Evolutionary conservation across 257 asterid species (phyloP), one percentile per base, ranked within the genome.

Genomic region (Solanum peruvianum): DNA sequence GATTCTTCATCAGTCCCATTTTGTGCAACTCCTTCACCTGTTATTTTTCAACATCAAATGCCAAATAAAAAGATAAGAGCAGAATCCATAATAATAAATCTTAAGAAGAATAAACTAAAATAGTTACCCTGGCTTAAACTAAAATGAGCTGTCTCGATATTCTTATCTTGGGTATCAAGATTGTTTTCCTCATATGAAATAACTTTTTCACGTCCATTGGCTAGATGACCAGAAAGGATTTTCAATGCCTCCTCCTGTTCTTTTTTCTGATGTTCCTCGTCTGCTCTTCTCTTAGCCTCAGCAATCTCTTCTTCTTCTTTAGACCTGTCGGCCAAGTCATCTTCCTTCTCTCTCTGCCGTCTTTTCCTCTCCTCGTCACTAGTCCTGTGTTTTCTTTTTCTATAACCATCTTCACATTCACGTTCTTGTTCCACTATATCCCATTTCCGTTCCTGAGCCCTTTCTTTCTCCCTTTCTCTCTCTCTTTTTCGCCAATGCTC

Each of bases 401-500:
- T 95, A 82, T 95, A 90, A 56, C 95, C 96, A 91, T 95, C 98
- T 75, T 97, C 98, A 81, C 89, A 90, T 78, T 96, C 99, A 87
- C 91, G 96, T 89, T 96, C 99, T 92, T 95, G 99, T 78, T 91
- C 94, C 87, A 88, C 20, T 85, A 97, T 89, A 88, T 94, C 98
- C 98, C 94, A 93, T 92, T 91, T 95, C 83, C 99, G 93, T 83
- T 93, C 98, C 77, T 93, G 98, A 86, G 95, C 95, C 94, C 92
- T 94, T 67, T 96, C 96, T 90, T 92, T 94, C 94, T 96, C 99
- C 88, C 95, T 93, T 86, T 97, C 99, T 69, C 95, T 91, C 91
- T 97, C 99, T 82, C 94, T 91, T 92, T 96, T 95, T 88, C 98
- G 93, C 97, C 93, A 90, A 82, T 93, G 98, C 82, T 97, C 98